phyloP scores from a whole-genome alignment of 2,329 filamentous ascomycete species.

The Fusarium sambucinum region DNA sequence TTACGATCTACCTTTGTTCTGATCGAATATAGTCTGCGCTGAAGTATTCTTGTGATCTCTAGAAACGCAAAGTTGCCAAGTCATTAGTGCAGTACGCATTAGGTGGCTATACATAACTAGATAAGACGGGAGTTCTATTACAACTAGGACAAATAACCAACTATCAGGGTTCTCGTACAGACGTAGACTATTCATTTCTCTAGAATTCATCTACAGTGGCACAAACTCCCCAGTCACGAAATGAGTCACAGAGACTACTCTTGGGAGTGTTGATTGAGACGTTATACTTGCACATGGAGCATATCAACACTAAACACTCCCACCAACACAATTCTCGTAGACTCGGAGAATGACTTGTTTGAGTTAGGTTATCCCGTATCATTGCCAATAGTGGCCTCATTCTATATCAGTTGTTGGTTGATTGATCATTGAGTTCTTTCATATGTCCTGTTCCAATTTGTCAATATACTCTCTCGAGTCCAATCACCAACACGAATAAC shows the following conservation, averaged over 20 bases:
- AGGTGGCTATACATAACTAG: neutral
- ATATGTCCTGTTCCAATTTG: neutral
- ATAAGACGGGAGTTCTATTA: neutral
- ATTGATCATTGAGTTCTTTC: neutral
- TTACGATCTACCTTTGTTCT: conserved; percentile 13
- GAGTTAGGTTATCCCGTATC: neutral
- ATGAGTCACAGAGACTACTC: neutral
- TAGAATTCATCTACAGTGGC: neutral
- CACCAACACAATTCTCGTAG: neutral
- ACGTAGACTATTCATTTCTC: neutral
- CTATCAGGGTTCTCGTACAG: neutral
- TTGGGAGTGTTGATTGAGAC: neutral
- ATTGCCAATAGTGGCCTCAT: neutral
- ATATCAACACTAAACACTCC: neutral
- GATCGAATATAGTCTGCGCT: neutral
- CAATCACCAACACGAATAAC: conserved; percentile 29
- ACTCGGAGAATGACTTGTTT: neutral
- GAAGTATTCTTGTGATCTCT: neutral
- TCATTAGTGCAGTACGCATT: neutral
- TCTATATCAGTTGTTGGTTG: neutral
- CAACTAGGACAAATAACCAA: neutral
- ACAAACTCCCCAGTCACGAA: neutral
- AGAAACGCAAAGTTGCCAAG: neutral
- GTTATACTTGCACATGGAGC: neutral
- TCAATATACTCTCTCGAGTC: neutral